Evolutionary conservation across 2,329 filamentous ascomycete species (phyloP), one percentile per base, ranked within the genome.

Genomic region (Emmonsia crescens): DNA sequence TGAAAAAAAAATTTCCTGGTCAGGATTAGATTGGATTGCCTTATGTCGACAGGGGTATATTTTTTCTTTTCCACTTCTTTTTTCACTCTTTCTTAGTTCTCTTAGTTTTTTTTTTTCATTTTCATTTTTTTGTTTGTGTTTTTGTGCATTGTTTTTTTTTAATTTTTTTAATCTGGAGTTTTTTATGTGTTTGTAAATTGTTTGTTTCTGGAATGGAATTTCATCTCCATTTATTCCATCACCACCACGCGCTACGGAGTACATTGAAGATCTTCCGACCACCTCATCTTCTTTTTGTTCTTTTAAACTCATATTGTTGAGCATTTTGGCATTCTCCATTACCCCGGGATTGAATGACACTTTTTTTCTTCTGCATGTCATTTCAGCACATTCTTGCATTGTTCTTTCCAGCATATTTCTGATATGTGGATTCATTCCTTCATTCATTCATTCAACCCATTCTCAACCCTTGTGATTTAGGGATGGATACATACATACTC

Each of bases 51-150:
- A 31, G 31, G 31, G 27, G 27, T 33, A 54, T 52, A 44, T 59
- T 44, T 61, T 63, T 40, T 52, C 54, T 51, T 38, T 40, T 16
- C 55, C n/a, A 19, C 21, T n/a, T 59, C 31, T 38, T 62, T 56
- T 44, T 19, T 57, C 42, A 31, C 48, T 62, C 40, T 29, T 54
- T 51, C 12, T 54, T 46, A 40, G 33, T 36, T 36, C 33, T 8
- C 10, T 36, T 9, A 27, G 27, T 46, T 58, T 44, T 51, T 46
- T 38, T 42, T 27, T 58, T 61, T 31, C 36, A 31, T 21, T 51
- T 42, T 48, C 9, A 48, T 48, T 59, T 59, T 51, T 16, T 16
- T 49, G 8, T 21, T n/a, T 36, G 5, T 9, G 10, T 9, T 8
- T 36, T 36, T 36, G 1, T 10, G 6, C 10, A 8, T 3, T 9